Conservation (phyloP, 805 yeast species). For the Candida manassasensis region DNA sequence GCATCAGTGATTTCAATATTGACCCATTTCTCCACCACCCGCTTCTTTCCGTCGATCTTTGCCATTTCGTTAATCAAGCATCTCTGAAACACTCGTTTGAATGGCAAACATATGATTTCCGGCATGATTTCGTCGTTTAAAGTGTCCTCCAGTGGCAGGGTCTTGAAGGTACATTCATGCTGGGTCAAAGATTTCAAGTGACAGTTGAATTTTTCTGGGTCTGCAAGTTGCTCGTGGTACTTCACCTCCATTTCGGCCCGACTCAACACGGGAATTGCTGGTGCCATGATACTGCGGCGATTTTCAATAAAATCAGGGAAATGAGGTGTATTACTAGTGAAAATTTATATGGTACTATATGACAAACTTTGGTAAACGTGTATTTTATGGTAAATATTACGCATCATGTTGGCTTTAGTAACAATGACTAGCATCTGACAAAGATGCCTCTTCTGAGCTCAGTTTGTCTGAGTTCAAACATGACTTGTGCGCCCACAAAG, state of each 20-base stretch:
- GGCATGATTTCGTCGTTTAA: slow-evolving; percentile 10
- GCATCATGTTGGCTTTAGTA: no score
- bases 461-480: slow-evolving; percentile 87
- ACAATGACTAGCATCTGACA: slow-evolving; percentile 73
- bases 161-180: slow-evolving; percentile 39
- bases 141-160: slow-evolving; percentile 15
- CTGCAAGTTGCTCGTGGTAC: slow-evolving; percentile 22
- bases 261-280: slow-evolving; percentile 39
- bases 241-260: slow-evolving; percentile 22
- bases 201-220: slow-evolving; percentile 32
- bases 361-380: no score
- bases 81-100: slow-evolving; percentile 37
- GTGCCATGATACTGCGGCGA: no score
- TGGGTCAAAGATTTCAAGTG: slow-evolving; percentile 31
- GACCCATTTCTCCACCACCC: slow-evolving; percentile 25
- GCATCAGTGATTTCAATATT: slow-evolving; percentile 36
- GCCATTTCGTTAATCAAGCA: slow-evolving; percentile 25
- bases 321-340: no score
- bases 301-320: no score
- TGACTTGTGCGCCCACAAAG: slow-evolving; percentile 83
- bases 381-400: no score
- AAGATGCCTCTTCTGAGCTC: slow-evolving; percentile 82
- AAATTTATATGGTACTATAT: no score
- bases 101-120: slow-evolving; percentile 40
- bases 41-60: slow-evolving; percentile 24